A percentile compares a stretch with the other conserved stretches of the same genome.
phyloP scores from a whole-genome alignment of 2,329 filamentous ascomycete genomes.

The Alternaria sp. region DNA sequence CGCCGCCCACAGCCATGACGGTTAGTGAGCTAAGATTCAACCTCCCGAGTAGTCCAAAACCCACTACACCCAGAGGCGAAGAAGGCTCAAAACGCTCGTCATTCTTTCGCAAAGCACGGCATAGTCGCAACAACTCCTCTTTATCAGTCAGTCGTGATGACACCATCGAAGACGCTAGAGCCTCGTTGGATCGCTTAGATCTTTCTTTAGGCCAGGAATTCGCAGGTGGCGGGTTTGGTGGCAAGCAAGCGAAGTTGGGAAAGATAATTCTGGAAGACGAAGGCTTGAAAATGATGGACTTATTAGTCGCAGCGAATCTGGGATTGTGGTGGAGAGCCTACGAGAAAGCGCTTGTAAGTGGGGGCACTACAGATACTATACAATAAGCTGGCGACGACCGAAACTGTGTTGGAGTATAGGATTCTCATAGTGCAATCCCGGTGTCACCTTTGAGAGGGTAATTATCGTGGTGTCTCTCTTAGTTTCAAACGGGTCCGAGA shows the following conservation, averaged over 20 bases:
- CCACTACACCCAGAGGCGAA: conserved; percentile 39
- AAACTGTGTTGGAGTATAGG: neutral
- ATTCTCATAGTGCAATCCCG: neutral
- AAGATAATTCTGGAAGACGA: conserved; percentile 91
- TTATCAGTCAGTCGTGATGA: conserved; percentile 27
- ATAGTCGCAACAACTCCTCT: conserved; percentile 39
- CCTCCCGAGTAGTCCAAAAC: conserved; percentile 65
- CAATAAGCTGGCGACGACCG: neutral
- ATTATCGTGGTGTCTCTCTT: neutral
- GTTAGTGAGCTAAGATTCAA: conserved; percentile 93
- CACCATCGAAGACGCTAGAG: conserved; percentile 23
- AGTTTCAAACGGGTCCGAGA: neutral
- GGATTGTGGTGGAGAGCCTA: conserved; percentile 93
- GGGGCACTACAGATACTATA: neutral
- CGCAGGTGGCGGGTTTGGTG: conserved; percentile 84
- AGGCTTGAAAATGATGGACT: conserved; percentile 92
- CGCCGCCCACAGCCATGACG: conserved; percentile 49
- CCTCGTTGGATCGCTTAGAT: conserved; percentile 64
- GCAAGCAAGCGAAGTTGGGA: conserved; percentile 88
- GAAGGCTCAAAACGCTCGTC: conserved; percentile 44
- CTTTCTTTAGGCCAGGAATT: conserved; percentile 79
- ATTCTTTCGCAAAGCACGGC: conserved; percentile 41
- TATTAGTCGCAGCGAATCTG: conserved; percentile 89
- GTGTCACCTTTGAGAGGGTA: neutral
- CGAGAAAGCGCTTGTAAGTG: conserved; percentile 56